Percentiles rank a stretch among this genome's conserved stretches.
Conservation (phyloP, 495 filamentous ascomycete genomes). For the Talaromyces thailandensis region DNA sequence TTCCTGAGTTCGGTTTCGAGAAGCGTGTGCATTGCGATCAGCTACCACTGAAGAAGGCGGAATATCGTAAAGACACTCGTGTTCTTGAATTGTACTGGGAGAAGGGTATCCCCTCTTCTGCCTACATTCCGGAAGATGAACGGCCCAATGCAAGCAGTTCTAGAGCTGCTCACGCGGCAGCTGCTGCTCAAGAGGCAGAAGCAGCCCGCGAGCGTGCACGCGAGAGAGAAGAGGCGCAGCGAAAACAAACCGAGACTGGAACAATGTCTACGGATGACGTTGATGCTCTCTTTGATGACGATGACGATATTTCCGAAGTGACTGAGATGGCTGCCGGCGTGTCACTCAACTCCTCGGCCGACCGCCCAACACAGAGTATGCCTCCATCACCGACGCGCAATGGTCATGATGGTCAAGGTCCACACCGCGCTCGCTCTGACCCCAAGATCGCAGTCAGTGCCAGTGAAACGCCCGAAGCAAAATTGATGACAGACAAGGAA, state of each 20-base stretch:
- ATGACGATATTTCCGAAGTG: conserved; percentile 82
- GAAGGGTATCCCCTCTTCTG: conserved; percentile 94
- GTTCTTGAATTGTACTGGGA: conserved; percentile 97
- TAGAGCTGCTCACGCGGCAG: conserved; percentile 59
- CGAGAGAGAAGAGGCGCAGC: conserved; percentile 77
- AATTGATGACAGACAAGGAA: conserved; percentile 87
- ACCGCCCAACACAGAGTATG: conserved; percentile 91
- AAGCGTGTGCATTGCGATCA: conserved; percentile 99
- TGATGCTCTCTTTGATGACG: conserved; percentile 88
- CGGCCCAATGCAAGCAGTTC: conserved; percentile 63
- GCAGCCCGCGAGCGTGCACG: conserved; percentile 68
- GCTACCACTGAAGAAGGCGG: conserved; percentile 94
- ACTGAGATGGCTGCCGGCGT: conserved; percentile 80
- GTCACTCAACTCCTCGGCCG: conserved; percentile 56
- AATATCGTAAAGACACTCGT: conserved; percentile 90
- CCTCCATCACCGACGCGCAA: conserved; percentile 84
- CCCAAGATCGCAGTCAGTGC: conserved; percentile 75
- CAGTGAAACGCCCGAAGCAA: conserved; percentile 60
- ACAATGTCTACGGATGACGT: conserved; percentile 85
- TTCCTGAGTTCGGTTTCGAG: conserved; percentile 97
- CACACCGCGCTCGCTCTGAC: conserved; percentile 86
- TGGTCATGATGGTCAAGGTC: conserved; percentile 56
- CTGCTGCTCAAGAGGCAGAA: conserved; percentile 69
- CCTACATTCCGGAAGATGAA: conserved; percentile 95
- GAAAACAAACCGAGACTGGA: conserved; percentile 86